Conservation (phyloP, 83 land plant species). For the Thuja plicata region DNA sequence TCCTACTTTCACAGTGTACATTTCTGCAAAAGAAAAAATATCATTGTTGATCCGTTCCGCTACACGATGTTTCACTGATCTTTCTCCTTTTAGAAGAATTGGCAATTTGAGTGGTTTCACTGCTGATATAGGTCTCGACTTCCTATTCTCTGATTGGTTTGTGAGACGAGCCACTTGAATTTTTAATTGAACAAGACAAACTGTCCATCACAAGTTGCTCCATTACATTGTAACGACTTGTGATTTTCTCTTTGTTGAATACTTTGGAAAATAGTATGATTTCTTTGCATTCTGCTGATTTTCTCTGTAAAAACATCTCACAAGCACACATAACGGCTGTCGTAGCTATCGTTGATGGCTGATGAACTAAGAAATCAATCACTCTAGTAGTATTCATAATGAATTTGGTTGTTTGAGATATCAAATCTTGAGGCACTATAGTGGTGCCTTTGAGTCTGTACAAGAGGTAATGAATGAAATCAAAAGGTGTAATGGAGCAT, state of each 20-base stretch:
- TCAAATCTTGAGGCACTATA: too few relatives aligned
- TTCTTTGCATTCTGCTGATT: slow-evolving; percentile 25
- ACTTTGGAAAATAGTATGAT: slow-evolving; percentile 42
- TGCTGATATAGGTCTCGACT: slow-evolving; percentile 30
- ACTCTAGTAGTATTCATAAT: too few relatives aligned
- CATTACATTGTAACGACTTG: slow-evolving; percentile 41
- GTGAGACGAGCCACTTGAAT: slow-evolving; percentile 24
- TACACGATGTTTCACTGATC: too few relatives aligned
- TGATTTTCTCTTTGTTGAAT: slow-evolving; percentile 42
- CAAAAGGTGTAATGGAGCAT: too few relatives aligned
- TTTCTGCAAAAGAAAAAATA: too few relatives aligned
- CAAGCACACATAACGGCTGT: slow-evolving; percentile 47
- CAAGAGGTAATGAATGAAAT: too few relatives aligned
- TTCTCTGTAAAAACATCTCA: slow-evolving; percentile 27
- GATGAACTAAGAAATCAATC: slow-evolving; percentile 37
- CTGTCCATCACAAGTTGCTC: slow-evolving; percentile 21
- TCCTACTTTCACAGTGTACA: too few relatives aligned
- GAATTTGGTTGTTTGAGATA: too few relatives aligned
- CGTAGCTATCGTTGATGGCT: slow-evolving; percentile 52
- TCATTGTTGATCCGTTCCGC: too few relatives aligned
- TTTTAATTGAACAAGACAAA: slow-evolving; percentile 17
- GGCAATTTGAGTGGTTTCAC: neutral
- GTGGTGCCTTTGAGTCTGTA: too few relatives aligned
- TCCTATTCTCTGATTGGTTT: slow-evolving; percentile 56
- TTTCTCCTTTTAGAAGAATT: slow-evolving; percentile 5